These are phyloP conservation scores for Coemansia sp. DNA, from an alignment of 192 early-diverging fungal species.

Conservation along the genomic window DNA sequence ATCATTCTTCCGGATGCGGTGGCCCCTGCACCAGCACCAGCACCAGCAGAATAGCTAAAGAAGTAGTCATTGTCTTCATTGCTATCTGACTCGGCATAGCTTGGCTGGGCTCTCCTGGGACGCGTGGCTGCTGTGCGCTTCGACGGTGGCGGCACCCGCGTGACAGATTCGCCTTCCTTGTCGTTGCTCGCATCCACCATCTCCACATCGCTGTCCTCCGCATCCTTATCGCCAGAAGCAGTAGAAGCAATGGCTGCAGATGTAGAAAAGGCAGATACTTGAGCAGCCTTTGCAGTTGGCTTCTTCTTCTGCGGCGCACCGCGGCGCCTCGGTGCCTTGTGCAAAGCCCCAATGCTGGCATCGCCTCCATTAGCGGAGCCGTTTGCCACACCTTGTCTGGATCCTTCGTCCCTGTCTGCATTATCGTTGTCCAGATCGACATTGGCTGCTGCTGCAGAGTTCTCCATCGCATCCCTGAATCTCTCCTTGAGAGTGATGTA, in stretches of 20 bases:
- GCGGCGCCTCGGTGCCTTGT: slow-evolving; percentile 3
- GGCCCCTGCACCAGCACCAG: not conserved
- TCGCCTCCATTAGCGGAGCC: not conserved
- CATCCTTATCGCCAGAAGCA: not conserved
- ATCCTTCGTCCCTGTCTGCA: not conserved
- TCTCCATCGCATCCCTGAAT: slow-evolving; percentile 42
- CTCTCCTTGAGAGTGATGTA: slow-evolving; percentile 35
- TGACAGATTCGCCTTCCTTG: slow-evolving; percentile 4
- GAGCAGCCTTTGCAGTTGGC: not conserved
- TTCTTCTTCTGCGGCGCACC: slow-evolving; percentile 8
- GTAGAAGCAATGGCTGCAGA: not conserved
- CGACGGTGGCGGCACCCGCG: not conserved
- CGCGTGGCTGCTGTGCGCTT: slow-evolving; percentile 14
- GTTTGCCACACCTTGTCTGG: not conserved
- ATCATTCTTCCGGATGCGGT: not conserved
- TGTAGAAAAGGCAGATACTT: not conserved
- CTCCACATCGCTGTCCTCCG: slow-evolving; percentile 5
- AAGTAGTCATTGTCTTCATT: not conserved
- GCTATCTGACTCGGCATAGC: slow-evolving; percentile 34
- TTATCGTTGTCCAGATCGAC: slow-evolving; percentile 30
- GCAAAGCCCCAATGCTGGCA: not conserved
- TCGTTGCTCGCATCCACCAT: slow-evolving; percentile 9
- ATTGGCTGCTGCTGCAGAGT: slow-evolving; percentile 27
- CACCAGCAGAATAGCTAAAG: not conserved
- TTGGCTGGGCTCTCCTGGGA: slow-evolving; percentile 11